phyloP scores from a whole-genome alignment of 2,329 filamentous ascomycete genomes.

The Sphaerostilbella broomeana region DNA sequence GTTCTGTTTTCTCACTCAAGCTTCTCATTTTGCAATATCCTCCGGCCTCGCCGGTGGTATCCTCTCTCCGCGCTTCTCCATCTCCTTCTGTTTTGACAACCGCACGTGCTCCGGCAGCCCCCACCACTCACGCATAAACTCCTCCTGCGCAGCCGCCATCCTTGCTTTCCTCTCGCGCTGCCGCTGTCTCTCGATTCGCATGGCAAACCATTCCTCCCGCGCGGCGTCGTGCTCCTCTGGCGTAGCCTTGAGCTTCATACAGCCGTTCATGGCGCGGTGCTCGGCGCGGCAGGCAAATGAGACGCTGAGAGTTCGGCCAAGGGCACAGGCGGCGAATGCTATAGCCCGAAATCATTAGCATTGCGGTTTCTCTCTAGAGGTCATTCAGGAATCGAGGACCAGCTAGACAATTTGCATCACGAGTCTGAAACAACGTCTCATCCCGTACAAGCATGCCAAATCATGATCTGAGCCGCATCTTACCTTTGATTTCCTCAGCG shows the following conservation, averaged over 20 bases:
- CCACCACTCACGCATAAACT: constrained; percentile 63
- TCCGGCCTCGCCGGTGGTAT: constrained; percentile 23
- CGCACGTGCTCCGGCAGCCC: constrained; percentile 52
- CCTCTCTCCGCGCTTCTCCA: constrained; percentile 49
- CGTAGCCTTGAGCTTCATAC: constrained; percentile 84
- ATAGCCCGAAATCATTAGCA: too few species aligned
- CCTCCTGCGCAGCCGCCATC: constrained; percentile 55
- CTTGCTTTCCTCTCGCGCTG: constrained; percentile 59
- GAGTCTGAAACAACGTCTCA: too few species aligned
- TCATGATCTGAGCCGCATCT: background rate
- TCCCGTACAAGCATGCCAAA: background rate
- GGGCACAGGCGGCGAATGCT: constrained; percentile 91
- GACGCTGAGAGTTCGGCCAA: constrained; percentile 77
- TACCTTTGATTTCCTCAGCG: constrained; percentile 71
- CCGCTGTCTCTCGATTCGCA: constrained; percentile 61
- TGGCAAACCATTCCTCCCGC: constrained; percentile 86
- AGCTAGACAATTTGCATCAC: too few species aligned
- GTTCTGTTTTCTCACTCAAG: background rate
- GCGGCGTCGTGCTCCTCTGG: constrained; percentile 80
- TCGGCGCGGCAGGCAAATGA: constrained; percentile 78
- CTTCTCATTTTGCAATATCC: background rate
- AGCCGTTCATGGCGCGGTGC: constrained; percentile 83
- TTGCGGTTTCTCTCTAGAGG: too few species aligned
- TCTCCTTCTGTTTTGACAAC: constrained; percentile 42
- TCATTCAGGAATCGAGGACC: too few species aligned